phyloP scores from a whole-genome alignment of 1,139 yeast species.

The Blastobotrys aristatus region DNA sequence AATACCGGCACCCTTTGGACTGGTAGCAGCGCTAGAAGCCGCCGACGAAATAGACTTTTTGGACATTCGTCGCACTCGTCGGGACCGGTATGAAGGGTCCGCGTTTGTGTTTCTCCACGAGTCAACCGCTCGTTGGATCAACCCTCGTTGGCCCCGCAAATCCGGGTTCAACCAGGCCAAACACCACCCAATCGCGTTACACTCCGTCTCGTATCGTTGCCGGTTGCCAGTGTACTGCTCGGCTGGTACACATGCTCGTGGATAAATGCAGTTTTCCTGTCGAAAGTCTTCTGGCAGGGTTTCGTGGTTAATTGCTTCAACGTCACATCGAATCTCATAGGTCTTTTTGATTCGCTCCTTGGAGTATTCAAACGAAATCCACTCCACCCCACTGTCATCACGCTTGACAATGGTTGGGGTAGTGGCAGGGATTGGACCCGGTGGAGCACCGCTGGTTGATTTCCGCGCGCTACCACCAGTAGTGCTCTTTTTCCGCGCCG shows the following conservation, averaged over 20 bases:
- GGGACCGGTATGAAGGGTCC: constrained; percentile 40
- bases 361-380: constrained; percentile 37
- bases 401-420: constrained; percentile 27
- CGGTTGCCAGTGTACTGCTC: constrained; percentile 42
- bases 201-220: constrained; percentile 41
- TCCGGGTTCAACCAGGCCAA: constrained; percentile 40
- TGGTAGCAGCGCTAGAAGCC: constrained; percentile 2
- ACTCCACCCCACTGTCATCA: constrained; percentile 34
- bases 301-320: constrained; percentile 29
- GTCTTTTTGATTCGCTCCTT: constrained; percentile 30
- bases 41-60: constrained; percentile 14
- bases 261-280: constrained; percentile 41
- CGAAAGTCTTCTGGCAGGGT: constrained; percentile 34
- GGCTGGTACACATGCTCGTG: constrained; percentile 41
- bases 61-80: constrained; percentile 36
- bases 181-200: constrained; percentile 46
- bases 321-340: constrained; percentile 36
- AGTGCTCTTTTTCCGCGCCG: constrained; percentile 8
- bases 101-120: constrained; percentile 45
- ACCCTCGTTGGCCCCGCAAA: constrained; percentile 40
- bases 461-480: too few species aligned
- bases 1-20: neutral
- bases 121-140: constrained; percentile 47
- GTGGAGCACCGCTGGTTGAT: constrained; percentile 15
- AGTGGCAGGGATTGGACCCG: constrained; percentile 26